A percentile compares a stretch with the other conserved stretches of the same genome.
Conservation (phyloP, 2,329 filamentous ascomycete genomes). For the Penicillium verrucosum region DNA sequence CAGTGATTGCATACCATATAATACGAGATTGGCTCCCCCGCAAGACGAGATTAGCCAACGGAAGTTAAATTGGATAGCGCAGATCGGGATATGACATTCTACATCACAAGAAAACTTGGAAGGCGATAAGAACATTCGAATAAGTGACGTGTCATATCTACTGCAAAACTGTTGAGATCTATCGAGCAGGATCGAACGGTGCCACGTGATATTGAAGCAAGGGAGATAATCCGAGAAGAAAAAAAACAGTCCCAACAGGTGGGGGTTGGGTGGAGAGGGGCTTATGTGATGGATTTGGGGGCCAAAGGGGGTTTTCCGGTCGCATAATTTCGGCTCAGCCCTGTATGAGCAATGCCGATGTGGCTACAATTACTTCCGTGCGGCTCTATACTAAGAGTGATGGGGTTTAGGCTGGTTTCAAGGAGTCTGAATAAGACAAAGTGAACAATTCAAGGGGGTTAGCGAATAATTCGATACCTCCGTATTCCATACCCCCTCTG, state of each 20-base stretch:
- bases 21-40: constrained; percentile 3
- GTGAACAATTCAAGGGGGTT: not conserved
- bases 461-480: not conserved
- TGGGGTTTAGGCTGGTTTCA: not conserved
- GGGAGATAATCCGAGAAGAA: not conserved
- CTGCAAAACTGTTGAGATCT: constrained; percentile 1
- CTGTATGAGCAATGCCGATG: not conserved
- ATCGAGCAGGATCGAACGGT: constrained; percentile 1
- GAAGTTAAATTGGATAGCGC: constrained; percentile 6
- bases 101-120: not conserved
- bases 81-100: not conserved
- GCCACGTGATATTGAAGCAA: constrained; percentile 3
- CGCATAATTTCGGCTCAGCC: constrained; percentile 5
- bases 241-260: not conserved
- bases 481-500: not conserved
- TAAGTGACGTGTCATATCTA: not conserved
- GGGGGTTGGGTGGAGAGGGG: too few species aligned
- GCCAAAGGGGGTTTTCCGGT: not conserved
- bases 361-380: not conserved
- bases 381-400: not conserved
- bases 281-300: constrained; percentile 1
- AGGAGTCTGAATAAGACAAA: not conserved
- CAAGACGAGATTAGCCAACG: not conserved
- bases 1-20: not conserved
- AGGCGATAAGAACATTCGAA: constrained; percentile 4